Evolutionary conservation across 139 green algal species (phyloP), one percentile per base, ranked within the genome.

Genomic region (Chlamydomonas schloesseri): DNA sequence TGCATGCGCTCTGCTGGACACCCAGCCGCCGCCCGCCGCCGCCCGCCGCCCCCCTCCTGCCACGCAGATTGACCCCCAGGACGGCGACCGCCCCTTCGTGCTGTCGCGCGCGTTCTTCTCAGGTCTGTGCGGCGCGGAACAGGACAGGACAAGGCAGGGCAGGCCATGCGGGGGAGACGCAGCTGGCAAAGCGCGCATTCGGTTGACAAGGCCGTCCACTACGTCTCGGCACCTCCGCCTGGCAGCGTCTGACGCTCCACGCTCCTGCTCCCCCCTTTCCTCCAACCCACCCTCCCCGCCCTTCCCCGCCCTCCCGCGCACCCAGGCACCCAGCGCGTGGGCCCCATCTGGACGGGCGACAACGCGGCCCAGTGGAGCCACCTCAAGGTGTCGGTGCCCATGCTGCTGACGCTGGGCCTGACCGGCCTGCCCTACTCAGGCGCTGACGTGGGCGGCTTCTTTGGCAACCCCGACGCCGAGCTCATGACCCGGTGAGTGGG

Each of bases 281-380:
- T n/a, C n/a, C n/a, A n/a, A n/a, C n/a, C n/a, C 57, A 64, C 57
- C 57, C 20, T 26, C 10, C 42, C 57, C 20, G 2, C 10, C 42
- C 33, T 28, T 42, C 42, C 13, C 24, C 33, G 1, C 72, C 60
- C 47, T 1, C 23, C 47, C 60, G 28, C 21, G 18, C 71, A 0
- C 60, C 29, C 88, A 90, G 93, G 93, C 70, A 95, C 93, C 8
- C 96, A 98, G 90, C 90, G 94, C 26, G 90, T 98, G 20, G 98
- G 98, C 1, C 94, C 98, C 81, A 98, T 99, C 78, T 99, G 98
- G 98, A 99, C 98, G n/a, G 98, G 98, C 24, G 98, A 99, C 95
- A 99, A 99, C 87, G 90, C 93, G 24, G 98, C 97, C 21, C 86
- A 96, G 67, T 98, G 97, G 96, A 72, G 92, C 55, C 95, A 98